Percentiles rank a stretch among this genome's conserved stretches.
phyloP scores from a whole-genome alignment of 208 protist species.

The Entamoeba moshkovskii region DNA sequence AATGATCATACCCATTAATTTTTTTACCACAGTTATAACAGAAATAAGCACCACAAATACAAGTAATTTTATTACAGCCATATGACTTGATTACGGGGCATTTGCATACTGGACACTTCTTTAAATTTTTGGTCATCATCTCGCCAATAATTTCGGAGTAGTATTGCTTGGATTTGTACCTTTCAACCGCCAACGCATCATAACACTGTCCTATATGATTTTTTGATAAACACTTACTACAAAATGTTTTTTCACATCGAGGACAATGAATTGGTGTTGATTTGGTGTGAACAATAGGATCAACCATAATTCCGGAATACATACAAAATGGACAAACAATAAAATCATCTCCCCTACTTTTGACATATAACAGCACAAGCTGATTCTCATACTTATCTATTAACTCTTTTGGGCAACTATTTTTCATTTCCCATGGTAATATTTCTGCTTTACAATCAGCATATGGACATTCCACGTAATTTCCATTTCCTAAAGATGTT shows the following conservation, averaged over 20 bases:
- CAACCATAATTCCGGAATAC: background rate
- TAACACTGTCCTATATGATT: background rate
- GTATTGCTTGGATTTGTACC: background rate
- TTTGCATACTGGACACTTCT: background rate
- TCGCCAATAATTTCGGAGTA: background rate
- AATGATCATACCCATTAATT: background rate
- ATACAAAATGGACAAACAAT: background rate
- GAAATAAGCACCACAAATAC: background rate
- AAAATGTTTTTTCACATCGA: background rate
- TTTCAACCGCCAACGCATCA: background rate
- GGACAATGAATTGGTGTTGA: background rate
- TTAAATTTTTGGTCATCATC: background rate
- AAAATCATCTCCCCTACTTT: background rate
- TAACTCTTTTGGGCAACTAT: background rate
- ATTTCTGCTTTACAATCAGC: background rate
- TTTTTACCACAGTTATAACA: background rate
- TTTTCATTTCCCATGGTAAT: background rate
- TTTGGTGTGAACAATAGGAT: background rate
- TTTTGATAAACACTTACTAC: background rate
- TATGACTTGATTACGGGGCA: background rate
- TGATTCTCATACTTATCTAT: background rate
- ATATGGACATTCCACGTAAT: background rate
- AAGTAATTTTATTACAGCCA: background rate
- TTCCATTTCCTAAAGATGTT: background rate
- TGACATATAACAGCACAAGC: background rate